These are phyloP conservation scores for Plasmodium vivax DNA, from an alignment of 169 alveolate genomes.

Conservation along the genomic window DNA sequence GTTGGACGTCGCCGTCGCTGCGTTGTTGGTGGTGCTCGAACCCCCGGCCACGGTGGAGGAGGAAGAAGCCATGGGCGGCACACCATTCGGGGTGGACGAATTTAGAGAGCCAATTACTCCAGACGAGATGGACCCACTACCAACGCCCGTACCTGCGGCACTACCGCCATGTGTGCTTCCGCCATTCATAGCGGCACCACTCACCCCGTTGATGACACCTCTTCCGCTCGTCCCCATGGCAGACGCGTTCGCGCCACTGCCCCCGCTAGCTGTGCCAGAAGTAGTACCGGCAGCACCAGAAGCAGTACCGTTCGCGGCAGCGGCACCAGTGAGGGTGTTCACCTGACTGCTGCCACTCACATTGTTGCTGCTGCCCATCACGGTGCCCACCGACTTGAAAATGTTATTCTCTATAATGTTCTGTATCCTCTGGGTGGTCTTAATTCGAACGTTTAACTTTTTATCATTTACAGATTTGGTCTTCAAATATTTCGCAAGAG, in stretches of 20 bases:
- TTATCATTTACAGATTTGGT: slow-evolving; percentile 56
- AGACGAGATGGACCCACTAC: neutral
- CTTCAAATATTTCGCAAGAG: slow-evolving; percentile 63
- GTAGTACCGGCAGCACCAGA: neutral
- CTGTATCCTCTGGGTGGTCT: slow-evolving; percentile 61
- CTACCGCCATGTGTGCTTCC: neutral
- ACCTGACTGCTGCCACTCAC: neutral
- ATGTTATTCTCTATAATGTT: slow-evolving; percentile 68
- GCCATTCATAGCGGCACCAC: neutral
- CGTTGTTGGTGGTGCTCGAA: neutral
- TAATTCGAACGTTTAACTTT: slow-evolving; percentile 65
- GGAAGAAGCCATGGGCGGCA: neutral
- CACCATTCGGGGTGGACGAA: neutral
- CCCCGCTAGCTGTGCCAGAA: neutral
- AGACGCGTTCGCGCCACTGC: neutral
- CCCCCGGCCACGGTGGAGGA: neutral
- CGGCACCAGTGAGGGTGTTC: neutral
- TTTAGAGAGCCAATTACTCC: neutral
- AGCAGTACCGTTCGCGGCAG: neutral
- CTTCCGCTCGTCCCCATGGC: neutral
- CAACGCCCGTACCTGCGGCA: neutral
- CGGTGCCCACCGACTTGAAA: slow-evolving; percentile 15
- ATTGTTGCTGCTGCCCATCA: neutral
- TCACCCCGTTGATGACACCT: neutral
- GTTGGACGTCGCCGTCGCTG: neutral